Evolutionary conservation across 306 rosid species (phyloP), one percentile per base, ranked within the genome.

Genomic region (Oemleria cerasiformis): DNA sequence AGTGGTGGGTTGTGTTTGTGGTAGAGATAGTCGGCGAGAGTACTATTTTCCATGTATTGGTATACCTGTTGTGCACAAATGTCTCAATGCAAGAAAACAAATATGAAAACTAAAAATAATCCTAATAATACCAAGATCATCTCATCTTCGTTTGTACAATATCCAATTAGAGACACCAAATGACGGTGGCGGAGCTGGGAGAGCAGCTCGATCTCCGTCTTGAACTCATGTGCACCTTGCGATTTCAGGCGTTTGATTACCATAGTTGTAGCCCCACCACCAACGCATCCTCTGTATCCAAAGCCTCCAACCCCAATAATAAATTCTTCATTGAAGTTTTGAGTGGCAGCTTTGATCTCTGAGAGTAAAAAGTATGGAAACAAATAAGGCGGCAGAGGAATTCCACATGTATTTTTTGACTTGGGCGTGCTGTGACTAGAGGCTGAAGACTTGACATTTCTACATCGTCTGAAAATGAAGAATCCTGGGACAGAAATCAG

Each of bases 271-370:
- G 77, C 34, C 25, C 50, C 79, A 0, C n/a, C 59, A 5, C 72
- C 77, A 0, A 75, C 53, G 71, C 21, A 68, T 0, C 84, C 82
- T 73, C 75, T 81, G 49, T 81, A 84, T 3, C 86, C 88, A 17
- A 84, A 84, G 6, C 88, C 88, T 0, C 84, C 88, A 0, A 42
- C 64, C 0, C 88, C 86, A 19, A 84, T 59, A 7, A 78, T 70
- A 20, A 36, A 76, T 9, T 5, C 13, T 0, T 78, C n/a, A n/a
- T n/a, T n/a, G n/a, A n/a, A n/a, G n/a, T n/a, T n/a, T n/a, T n/a
- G n/a, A n/a, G n/a, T n/a, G 53, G 80, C 84, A 0, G 71, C 77
- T 73, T n/a, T 73, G 55, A 81, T 81, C 45, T 78, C 84, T 0
- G 73, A 34, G 38, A 78, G 48, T 5, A 81, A 68, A 4, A 84